phyloP scores from a whole-genome alignment of 495 filamentous ascomycete species.

The Penicillium salamii region DNA sequence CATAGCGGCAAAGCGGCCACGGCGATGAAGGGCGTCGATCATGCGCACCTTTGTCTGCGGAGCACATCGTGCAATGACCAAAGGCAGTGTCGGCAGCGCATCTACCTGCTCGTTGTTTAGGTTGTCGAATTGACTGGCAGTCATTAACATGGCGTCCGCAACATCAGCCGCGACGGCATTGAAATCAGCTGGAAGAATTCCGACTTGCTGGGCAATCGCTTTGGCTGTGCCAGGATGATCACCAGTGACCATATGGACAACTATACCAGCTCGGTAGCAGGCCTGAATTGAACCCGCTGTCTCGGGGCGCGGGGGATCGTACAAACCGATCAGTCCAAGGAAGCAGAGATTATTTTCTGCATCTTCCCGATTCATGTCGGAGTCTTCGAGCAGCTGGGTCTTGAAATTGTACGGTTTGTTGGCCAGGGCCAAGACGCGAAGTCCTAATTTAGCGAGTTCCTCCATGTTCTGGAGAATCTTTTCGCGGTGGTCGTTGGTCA shows the following conservation, averaged over 20 bases:
- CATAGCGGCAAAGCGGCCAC: slow-evolving; percentile 84
- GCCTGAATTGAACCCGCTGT: slow-evolving; percentile 61
- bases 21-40: slow-evolving; percentile 65
- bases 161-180: slow-evolving; percentile 45
- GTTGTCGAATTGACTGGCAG: slow-evolving; percentile 62
- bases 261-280: slow-evolving; percentile 68
- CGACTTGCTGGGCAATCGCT: slow-evolving; percentile 73
- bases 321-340: slow-evolving; percentile 70
- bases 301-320: slow-evolving; percentile 71
- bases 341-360: slow-evolving; percentile 49
- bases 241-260: slow-evolving; percentile 79
- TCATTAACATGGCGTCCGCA: slow-evolving; percentile 56
- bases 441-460: slow-evolving; percentile 50
- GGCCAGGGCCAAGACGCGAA: slow-evolving; percentile 57
- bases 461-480: slow-evolving; percentile 54
- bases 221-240: slow-evolving; percentile 74
- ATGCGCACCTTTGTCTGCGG: slow-evolving; percentile 67
- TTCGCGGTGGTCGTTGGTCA: slow-evolving; percentile 35
- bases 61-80: slow-evolving; percentile 64
- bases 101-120: slow-evolving; percentile 59
- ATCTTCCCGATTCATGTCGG: slow-evolving; percentile 10
- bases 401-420: slow-evolving; percentile 32
- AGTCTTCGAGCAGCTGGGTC: slow-evolving; percentile 5
- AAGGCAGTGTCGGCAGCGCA: slow-evolving; percentile 53
- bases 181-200: slow-evolving; percentile 64